A percentile compares a stretch with the other conserved stretches of the same genome.
Evolutionary conservation across 208 protist genomes (phyloP).

Genomic region (Leishmania braziliensis): DNA sequence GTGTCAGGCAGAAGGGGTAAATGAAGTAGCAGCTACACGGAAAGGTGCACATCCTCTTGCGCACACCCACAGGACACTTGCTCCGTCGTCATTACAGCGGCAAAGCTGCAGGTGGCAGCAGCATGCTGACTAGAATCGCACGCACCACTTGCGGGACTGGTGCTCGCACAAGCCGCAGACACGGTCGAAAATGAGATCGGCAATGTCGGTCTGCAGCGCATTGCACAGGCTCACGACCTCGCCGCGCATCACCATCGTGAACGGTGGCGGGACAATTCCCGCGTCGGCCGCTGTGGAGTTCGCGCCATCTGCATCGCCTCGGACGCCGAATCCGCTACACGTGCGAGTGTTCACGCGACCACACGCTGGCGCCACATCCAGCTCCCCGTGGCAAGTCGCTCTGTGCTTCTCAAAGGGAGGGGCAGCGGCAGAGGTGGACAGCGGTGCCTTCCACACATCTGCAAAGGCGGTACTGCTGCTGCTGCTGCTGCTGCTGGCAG

Average conservation of each 20-base stretch:
- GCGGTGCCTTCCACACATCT: not conserved
- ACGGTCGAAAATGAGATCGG: constrained; percentile 22
- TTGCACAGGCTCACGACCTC: constrained; percentile 68
- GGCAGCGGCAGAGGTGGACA: not conserved
- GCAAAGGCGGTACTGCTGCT: not conserved
- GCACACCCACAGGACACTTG: not conserved
- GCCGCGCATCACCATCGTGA: constrained; percentile 41
- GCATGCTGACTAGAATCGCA: not conserved
- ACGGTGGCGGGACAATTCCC: constrained; percentile 34
- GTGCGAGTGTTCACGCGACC: not conserved
- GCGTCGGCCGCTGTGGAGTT: not conserved
- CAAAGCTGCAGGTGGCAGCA: not conserved
- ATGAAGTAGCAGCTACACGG: not conserved
- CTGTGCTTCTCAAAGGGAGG: not conserved
- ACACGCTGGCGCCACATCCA: constrained; percentile 7
- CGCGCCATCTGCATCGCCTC: not conserved
- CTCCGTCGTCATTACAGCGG: not conserved
- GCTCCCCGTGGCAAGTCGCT: not conserved
- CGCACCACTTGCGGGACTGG: not conserved
- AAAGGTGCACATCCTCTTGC: not conserved
- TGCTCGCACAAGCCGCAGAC: not conserved
- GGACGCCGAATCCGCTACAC: not conserved
- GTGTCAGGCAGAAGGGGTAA: not conserved
- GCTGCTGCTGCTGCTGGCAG: not conserved
- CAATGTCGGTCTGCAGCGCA: constrained; percentile 56